Evolutionary conservation across 306 rosid genomes (phyloP).

Genomic region (Mimosa pudica): DNA sequence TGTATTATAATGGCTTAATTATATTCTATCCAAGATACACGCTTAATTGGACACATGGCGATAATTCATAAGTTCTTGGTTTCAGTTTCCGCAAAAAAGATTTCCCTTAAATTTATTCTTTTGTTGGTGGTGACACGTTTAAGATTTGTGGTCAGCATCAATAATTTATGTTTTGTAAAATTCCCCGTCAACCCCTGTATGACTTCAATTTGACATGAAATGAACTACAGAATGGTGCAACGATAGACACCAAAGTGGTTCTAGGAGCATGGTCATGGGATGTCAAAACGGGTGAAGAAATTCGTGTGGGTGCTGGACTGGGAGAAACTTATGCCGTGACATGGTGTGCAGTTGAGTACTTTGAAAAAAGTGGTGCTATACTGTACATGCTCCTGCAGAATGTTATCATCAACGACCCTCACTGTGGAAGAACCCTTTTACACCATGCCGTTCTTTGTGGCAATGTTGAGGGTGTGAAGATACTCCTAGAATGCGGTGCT

Average conservation of each 20-base stretch:
- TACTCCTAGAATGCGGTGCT: slow-evolving; percentile 65
- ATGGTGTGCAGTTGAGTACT: slow-evolving; percentile 97
- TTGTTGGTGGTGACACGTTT: slow-evolving; percentile 11
- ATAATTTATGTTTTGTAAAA: slow-evolving; percentile 1
- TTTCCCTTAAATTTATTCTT: slow-evolving; percentile 6
- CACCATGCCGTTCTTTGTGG: slow-evolving; percentile 92
- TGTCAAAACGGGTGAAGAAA: slow-evolving; percentile 76
- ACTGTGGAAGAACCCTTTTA: slow-evolving; percentile 75
- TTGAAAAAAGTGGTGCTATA: slow-evolving; percentile 80
- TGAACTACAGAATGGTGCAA: slow-evolving; percentile 62
- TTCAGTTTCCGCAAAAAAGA: slow-evolving; percentile 18
- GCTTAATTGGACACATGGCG: slow-evolving; percentile 4
- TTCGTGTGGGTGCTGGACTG: slow-evolving; percentile 94
- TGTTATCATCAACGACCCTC: slow-evolving; percentile 42
- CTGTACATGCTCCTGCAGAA: slow-evolving; percentile 66
- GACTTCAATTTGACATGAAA: slow-evolving; percentile 11
- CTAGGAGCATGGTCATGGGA: slow-evolving; percentile 99
- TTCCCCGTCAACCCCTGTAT: not conserved
- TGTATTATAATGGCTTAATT: slow-evolving; percentile 9
- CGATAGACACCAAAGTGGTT: slow-evolving; percentile 53
- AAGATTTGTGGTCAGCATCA: not conserved
- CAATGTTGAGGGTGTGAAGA: slow-evolving; percentile 60
- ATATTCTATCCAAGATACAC: not conserved
- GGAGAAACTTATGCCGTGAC: slow-evolving; percentile 82
- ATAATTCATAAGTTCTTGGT: slow-evolving; percentile 14